Percentiles rank a stretch among this genome's conserved stretches.
These are phyloP conservation scores for Aspergillus ostianus DNA, from an alignment of 495 filamentous ascomycete species.

Conservation along the genomic window DNA sequence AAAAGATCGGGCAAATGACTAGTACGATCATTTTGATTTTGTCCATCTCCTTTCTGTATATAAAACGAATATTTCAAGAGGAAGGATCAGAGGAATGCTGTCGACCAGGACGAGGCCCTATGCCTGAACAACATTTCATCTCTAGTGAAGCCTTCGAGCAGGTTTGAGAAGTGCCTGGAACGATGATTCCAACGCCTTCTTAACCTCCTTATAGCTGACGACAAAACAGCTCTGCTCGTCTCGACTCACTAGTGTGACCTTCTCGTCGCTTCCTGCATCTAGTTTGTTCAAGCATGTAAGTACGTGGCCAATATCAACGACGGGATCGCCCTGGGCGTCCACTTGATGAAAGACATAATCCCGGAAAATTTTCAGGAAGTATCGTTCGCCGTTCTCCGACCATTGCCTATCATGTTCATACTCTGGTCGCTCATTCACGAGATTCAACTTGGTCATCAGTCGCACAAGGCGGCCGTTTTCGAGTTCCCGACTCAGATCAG, in stretches of 20 bases:
- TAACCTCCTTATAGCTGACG: conserved; percentile 83
- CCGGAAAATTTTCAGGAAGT: conserved; percentile 87
- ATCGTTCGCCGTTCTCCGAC: conserved; percentile 89
- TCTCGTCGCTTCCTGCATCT: conserved; percentile 86
- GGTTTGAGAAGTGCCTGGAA: conserved; percentile 75
- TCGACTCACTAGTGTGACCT: conserved; percentile 77
- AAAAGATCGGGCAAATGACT: neutral
- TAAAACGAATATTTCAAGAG: conserved; percentile 38
- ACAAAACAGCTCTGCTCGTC: conserved; percentile 86
- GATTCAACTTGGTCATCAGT: conserved; percentile 76
- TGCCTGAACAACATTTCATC: neutral
- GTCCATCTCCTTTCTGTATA: neutral
- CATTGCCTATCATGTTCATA: conserved; percentile 70
- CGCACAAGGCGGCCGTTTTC: conserved; percentile 89
- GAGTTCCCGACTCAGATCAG: conserved; percentile 71
- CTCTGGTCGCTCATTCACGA: conserved; percentile 87
- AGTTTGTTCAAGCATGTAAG: conserved; percentile 82
- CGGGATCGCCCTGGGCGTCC: conserved; percentile 74
- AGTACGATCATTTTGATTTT: neutral
- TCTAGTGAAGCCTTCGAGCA: conserved; percentile 42
- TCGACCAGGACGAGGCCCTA: neutral
- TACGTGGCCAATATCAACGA: conserved; percentile 82
- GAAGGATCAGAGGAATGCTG: conserved; percentile 21
- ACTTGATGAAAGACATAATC: conserved; percentile 98
- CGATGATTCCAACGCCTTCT: conserved; percentile 72